Percentiles rank a stretch among this genome's conserved stretches.
Evolutionary conservation across 208 protist genomes (phyloP).

Genomic region (Leishmania major): DNA sequence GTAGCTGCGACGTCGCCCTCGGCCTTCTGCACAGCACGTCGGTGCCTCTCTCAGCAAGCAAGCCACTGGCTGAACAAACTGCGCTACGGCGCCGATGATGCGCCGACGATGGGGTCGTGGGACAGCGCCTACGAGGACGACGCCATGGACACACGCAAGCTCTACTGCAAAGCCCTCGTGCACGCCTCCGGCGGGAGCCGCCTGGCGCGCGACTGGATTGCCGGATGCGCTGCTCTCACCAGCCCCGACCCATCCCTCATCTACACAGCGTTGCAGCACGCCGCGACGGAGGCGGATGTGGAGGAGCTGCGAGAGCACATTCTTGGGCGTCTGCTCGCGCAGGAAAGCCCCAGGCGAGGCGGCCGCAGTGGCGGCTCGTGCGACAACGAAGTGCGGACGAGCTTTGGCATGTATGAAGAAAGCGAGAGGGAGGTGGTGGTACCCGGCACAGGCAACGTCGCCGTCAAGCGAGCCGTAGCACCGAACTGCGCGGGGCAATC

Average conservation of each 20-base stretch:
- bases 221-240: slow-evolving; percentile 58
- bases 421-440: not conserved
- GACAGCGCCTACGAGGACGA: slow-evolving; percentile 34
- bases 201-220: slow-evolving; percentile 79
- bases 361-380: slow-evolving; percentile 1
- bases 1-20: not conserved
- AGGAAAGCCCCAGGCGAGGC: slow-evolving; percentile 2
- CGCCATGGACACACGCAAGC: slow-evolving; percentile 49
- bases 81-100: slow-evolving; percentile 52
- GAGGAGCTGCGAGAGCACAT: slow-evolving; percentile 52
- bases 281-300: slow-evolving; percentile 58
- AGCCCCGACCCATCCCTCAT: slow-evolving; percentile 54
- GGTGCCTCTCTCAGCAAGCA: slow-evolving; percentile 36
- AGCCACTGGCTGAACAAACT: slow-evolving; percentile 50
- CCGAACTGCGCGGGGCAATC: not conserved
- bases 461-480: not conserved
- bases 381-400: not conserved
- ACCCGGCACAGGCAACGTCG: not conserved
- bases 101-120: slow-evolving; percentile 55
- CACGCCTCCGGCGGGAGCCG: slow-evolving; percentile 67
- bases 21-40: slow-evolving; percentile 5
- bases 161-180: slow-evolving; percentile 86
- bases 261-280: slow-evolving; percentile 71
- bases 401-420: not conserved
- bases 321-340: slow-evolving; percentile 26